phyloP scores from a whole-genome alignment of 2,329 filamentous ascomycete species.

The Colletotrichum plurivorum region DNA sequence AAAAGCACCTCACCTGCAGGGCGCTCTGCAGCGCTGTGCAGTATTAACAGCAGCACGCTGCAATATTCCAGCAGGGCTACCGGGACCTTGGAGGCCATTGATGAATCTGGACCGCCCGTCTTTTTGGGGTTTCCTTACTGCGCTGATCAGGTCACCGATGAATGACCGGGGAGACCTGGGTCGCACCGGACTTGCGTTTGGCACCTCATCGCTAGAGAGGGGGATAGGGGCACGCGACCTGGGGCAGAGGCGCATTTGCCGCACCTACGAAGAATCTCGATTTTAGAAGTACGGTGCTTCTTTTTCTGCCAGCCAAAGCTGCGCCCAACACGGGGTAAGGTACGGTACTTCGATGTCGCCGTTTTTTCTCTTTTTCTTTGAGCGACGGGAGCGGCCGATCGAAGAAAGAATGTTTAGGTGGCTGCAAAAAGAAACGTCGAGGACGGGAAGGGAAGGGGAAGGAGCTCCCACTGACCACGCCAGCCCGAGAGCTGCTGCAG shows the following conservation, averaged over 20 bases:
- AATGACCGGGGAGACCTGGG: background rate
- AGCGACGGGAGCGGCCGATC: background rate
- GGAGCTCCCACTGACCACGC: background rate
- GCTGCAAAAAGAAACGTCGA: background rate
- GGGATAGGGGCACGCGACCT: constrained; percentile 40
- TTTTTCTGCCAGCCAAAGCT: background rate
- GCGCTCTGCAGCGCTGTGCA: constrained; percentile 32
- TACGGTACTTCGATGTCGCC: background rate
- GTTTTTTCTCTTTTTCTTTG: background rate
- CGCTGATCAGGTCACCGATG: background rate
- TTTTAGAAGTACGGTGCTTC: no score
- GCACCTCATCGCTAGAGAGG: constrained; percentile 4
- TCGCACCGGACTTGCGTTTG: background rate
- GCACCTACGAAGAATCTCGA: background rate
- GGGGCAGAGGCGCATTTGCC: background rate
- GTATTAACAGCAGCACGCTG: constrained; percentile 14
- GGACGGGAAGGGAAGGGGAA: background rate
- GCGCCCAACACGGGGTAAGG: background rate
- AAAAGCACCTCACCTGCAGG: constrained; percentile 22
- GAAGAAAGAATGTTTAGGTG: background rate
- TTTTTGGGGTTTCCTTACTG: background rate
- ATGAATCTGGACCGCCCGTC: background rate
- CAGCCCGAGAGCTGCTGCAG: constrained; percentile 5
- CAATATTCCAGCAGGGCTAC: constrained; percentile 1
- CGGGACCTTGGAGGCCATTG: background rate